phyloP scores from a whole-genome alignment of 805 yeast species.

The Candida stauntonica region DNA sequence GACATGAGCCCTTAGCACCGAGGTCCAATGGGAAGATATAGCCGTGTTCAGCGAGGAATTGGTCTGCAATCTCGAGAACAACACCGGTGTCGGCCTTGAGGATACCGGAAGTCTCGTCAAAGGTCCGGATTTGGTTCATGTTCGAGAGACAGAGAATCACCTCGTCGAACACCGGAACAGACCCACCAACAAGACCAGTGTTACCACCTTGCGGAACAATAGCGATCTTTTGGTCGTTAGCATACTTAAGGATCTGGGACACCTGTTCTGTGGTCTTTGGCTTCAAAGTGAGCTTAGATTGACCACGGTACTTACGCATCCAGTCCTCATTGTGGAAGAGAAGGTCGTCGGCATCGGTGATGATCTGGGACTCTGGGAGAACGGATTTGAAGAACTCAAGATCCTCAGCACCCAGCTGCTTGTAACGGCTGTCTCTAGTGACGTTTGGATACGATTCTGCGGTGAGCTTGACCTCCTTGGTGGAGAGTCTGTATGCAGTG shows the following conservation, averaged over 20 bases:
- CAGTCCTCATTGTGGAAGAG: conserved; percentile 80
- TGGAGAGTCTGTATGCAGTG: conserved; percentile 6
- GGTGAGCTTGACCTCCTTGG: conserved; percentile 43
- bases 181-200: conserved; percentile 94
- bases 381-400: conserved; percentile 56
- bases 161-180: conserved; percentile 90
- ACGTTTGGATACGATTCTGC: conserved; percentile 65
- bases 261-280: conserved; percentile 82
- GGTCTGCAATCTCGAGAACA: conserved; percentile 81
- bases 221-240: conserved; percentile 73
- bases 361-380: conserved; percentile 44
- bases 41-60: conserved; percentile 70
- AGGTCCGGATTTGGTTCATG: conserved; percentile 74
- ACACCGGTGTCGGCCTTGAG: conserved; percentile 89
- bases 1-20: conserved; percentile 97
- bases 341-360: conserved; percentile 59
- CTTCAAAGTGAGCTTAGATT: conserved; percentile 71
- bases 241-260: conserved; percentile 68
- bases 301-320: conserved; percentile 93
- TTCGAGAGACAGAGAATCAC: conserved; percentile 65
- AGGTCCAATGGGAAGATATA: conserved; percentile 89
- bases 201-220: conserved; percentile 97
- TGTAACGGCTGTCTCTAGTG: conserved; percentile 46
- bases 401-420: conserved; percentile 51
- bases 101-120: conserved; percentile 80